Conservation (phyloP, 2,329 filamentous ascomycete species). For the Aureobasidium sp. region DNA sequence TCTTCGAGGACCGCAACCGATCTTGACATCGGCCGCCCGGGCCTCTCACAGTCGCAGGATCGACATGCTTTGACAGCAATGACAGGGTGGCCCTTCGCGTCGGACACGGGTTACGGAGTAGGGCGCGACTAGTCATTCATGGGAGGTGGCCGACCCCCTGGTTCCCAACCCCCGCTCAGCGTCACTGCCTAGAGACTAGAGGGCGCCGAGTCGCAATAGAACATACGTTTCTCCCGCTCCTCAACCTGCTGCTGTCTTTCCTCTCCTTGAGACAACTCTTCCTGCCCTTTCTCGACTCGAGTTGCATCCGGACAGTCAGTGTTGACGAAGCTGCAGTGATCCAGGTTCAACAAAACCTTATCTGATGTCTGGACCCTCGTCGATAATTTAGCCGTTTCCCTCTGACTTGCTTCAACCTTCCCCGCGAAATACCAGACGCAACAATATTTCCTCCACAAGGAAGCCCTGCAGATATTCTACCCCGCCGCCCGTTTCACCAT, state of each 20-base stretch:
- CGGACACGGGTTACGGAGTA: background rate
- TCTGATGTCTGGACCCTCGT: background rate
- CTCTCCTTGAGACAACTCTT: background rate
- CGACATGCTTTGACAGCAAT: background rate
- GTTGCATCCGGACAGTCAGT: background rate
- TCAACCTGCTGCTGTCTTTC: slow-evolving; percentile 3
- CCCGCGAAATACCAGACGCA: slow-evolving; percentile 1
- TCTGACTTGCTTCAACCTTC: slow-evolving; percentile 4
- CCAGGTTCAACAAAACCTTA: background rate
- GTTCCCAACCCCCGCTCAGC: background rate
- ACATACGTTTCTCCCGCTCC: background rate
- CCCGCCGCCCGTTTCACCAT: background rate
- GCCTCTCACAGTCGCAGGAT: too few relatives aligned
- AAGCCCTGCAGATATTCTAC: slow-evolving; percentile 5
- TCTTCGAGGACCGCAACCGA: background rate
- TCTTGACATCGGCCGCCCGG: background rate
- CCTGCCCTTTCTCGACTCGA: background rate
- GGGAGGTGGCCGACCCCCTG: background rate
- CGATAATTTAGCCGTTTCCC: background rate
- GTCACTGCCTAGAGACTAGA: slow-evolving; percentile 9
- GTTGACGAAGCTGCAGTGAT: background rate
- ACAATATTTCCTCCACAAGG: background rate
- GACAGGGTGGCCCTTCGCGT: background rate
- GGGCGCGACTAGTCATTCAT: background rate
- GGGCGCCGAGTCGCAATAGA: background rate